These are phyloP conservation scores for Hypoxylon fragiforme DNA, from an alignment of 495 filamentous ascomycete genomes.

Conservation along the genomic window DNA sequence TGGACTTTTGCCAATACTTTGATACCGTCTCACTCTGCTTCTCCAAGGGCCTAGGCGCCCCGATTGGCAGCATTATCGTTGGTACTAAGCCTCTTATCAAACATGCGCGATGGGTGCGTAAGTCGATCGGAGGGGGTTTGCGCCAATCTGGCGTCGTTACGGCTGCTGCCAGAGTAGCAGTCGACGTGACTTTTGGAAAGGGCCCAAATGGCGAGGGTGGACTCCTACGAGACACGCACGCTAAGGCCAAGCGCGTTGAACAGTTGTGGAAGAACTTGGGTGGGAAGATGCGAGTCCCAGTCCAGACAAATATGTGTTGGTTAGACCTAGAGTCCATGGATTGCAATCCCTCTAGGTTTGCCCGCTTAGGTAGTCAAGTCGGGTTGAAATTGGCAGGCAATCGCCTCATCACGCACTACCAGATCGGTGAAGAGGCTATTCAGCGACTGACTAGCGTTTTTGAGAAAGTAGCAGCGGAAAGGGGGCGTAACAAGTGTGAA, in stretches of 20 bases:
- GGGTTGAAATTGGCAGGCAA: constrained; percentile 57
- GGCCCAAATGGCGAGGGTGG: constrained; percentile 61
- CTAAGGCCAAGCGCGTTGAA: constrained; percentile 64
- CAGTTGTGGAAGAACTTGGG: constrained; percentile 63
- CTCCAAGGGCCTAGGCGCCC: constrained; percentile 79
- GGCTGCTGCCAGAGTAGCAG: constrained; percentile 60
- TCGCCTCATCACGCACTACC: constrained; percentile 67
- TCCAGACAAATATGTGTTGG: constrained; percentile 92
- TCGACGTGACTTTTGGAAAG: constrained; percentile 67
- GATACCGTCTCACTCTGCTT: constrained; percentile 81
- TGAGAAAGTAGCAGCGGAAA: constrained; percentile 41
- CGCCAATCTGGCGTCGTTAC: constrained; percentile 69
- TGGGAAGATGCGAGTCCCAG: constrained; percentile 56
- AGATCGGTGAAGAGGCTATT: constrained; percentile 60
- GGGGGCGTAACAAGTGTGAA: not conserved
- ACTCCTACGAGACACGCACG: constrained; percentile 62
- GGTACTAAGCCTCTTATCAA: constrained; percentile 64
- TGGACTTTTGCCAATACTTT: constrained; percentile 67
- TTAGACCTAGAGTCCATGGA: constrained; percentile 64
- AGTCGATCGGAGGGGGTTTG: constrained; percentile 76
- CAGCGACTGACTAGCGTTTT: constrained; percentile 49
- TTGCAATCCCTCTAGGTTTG: constrained; percentile 48
- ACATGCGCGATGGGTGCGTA: constrained; percentile 73
- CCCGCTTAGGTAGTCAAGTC: constrained; percentile 48
- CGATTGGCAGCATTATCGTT: constrained; percentile 75